These are phyloP conservation scores for Xylariaceae sp. DNA, from an alignment of 2,329 filamentous ascomycete species.

Conservation along the genomic window DNA sequence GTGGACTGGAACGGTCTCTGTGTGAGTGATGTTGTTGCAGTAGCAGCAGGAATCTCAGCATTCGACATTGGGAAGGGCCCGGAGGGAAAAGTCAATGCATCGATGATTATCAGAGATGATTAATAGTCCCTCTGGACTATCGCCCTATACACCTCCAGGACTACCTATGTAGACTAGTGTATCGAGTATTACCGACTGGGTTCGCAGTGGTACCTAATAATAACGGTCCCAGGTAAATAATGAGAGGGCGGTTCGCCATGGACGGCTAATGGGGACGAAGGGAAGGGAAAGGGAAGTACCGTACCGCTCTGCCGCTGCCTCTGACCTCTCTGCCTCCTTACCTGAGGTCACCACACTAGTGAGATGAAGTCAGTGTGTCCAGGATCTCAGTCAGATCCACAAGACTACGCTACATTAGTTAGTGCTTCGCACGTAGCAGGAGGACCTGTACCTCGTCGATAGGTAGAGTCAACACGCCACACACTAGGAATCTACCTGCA, in stretches of 20 bases:
- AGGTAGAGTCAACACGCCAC: background rate
- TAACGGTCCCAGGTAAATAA: background rate
- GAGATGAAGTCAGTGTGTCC: background rate
- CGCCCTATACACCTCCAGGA: background rate
- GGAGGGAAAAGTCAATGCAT: constrained; percentile 13
- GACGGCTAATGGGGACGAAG: too few relatives aligned
- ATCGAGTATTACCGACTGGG: background rate
- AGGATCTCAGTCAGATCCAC: background rate
- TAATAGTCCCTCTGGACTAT: background rate
- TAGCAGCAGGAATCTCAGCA: constrained; percentile 10
- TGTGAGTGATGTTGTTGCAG: constrained; percentile 5
- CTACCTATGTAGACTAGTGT: background rate
- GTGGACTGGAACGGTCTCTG: constrained; percentile 9
- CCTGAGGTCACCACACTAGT: background rate
- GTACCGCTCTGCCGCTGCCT: too few relatives aligned
- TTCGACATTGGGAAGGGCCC: constrained; percentile 15
- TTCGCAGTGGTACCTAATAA: background rate
- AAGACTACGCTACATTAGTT: background rate
- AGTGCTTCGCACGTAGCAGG: background rate
- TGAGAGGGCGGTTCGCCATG: background rate
- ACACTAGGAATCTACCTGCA: too few relatives aligned
- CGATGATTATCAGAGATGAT: constrained; percentile 4
- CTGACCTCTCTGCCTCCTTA: background rate
- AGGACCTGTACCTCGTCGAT: background rate
- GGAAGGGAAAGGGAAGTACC: too few relatives aligned